A percentile compares a stretch with the other conserved stretches of the same genome.
Conservation (phyloP, 768 basidiomycete genomes). For the Naganishia vaughanmartiniae region DNA sequence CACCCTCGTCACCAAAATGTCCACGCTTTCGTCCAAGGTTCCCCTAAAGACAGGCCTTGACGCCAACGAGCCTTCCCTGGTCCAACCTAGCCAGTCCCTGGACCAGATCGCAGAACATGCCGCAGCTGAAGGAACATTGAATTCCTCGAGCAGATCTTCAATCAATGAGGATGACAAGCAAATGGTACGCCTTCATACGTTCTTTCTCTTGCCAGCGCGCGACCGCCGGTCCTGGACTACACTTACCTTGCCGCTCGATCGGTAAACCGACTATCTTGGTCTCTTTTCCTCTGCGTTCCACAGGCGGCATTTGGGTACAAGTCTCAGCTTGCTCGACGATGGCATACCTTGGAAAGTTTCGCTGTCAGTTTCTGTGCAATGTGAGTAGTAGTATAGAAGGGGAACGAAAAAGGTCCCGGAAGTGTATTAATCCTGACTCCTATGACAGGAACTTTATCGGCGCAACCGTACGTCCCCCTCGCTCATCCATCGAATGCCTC, state of each 20-base stretch:
- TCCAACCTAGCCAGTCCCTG: not conserved
- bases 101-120: not conserved
- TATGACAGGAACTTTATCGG: conserved; percentile 32
- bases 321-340: conserved; percentile 31
- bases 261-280: too few species aligned
- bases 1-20: too few species aligned
- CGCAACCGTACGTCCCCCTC: conserved; percentile 18
- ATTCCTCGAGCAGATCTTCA: not conserved
- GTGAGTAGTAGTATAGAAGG: not conserved
- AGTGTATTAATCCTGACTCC: not conserved
- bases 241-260: not conserved
- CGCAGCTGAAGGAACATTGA: not conserved
- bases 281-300: not conserved
- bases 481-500: too few species aligned
- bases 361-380: conserved; percentile 34
- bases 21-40: not conserved
- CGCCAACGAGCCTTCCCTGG: not conserved
- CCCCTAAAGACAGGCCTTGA: not conserved
- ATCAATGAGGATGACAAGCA: conserved; percentile 20
- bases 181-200: conserved; percentile 1
- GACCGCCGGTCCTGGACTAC: too few species aligned
- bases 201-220: not conserved
- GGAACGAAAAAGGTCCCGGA: too few species aligned
- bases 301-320: conserved; percentile 32
- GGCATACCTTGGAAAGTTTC: conserved; percentile 29